phyloP scores from a whole-genome alignment of 2,329 filamentous ascomycete species.

The Cercospora citrullina region DNA sequence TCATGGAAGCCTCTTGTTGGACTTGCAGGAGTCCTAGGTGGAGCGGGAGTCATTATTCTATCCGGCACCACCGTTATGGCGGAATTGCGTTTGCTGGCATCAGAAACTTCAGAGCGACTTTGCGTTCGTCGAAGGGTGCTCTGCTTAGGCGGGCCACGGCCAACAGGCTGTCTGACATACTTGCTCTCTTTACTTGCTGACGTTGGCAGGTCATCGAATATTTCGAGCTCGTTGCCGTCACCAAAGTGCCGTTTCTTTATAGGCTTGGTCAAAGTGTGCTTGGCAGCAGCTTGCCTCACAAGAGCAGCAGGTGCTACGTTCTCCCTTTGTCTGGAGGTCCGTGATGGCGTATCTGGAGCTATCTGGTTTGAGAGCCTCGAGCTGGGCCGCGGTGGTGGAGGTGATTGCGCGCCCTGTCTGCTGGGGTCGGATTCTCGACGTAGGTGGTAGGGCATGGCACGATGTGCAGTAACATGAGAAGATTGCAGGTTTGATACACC shows the following conservation, averaged over 20 bases:
- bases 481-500: constrained; percentile 72
- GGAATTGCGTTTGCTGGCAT: constrained; percentile 32
- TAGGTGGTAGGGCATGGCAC: constrained; percentile 62
- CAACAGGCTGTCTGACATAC: constrained; percentile 76
- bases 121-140: constrained; percentile 32
- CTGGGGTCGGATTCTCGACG: constrained; percentile 77
- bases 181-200: constrained; percentile 78
- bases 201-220: constrained; percentile 91
- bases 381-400: constrained; percentile 45
- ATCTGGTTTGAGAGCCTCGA: constrained; percentile 51
- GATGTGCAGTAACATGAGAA: constrained; percentile 73
- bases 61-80: constrained; percentile 39
- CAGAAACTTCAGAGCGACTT: constrained; percentile 35
- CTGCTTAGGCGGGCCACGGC: constrained; percentile 63
- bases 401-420: constrained; percentile 45
- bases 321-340: constrained; percentile 38
- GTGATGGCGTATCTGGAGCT: constrained; percentile 53
- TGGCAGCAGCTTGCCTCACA: constrained; percentile 56
- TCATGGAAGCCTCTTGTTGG: constrained; percentile 47
- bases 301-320: constrained; percentile 53
- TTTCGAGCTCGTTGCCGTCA: constrained; percentile 87
- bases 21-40: constrained; percentile 55
- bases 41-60: constrained; percentile 50
- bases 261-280: constrained; percentile 74
- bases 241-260: constrained; percentile 74